Conservation (phyloP, 148 eudicot species). For the Camellia japonica region DNA sequence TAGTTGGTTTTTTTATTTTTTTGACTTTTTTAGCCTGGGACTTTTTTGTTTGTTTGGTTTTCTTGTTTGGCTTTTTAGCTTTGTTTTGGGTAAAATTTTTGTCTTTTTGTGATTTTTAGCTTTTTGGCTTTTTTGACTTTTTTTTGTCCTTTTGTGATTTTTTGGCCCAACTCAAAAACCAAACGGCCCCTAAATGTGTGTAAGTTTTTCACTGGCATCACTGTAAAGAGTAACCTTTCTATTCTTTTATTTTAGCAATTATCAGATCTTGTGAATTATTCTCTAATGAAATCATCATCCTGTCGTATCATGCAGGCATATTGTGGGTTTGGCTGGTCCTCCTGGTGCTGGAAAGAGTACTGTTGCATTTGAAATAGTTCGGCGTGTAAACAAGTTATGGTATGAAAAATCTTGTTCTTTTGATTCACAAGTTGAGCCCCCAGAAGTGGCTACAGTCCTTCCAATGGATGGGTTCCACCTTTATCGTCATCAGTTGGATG, state of each 20-base stretch:
- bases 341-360: conserved; percentile 99
- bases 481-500: conserved; percentile 85
- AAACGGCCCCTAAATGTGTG: background rate
- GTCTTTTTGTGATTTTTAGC: too few species aligned
- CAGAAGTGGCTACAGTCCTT: conserved; percentile 73
- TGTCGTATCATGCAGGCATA: conserved; percentile 52
- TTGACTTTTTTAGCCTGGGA: too few species aligned
- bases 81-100: too few species aligned
- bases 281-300: conserved; percentile 14
- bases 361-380: conserved; percentile 73
- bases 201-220: background rate
- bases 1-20: too few species aligned
- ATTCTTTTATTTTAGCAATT: background rate
- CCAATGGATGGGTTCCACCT: conserved; percentile 99
- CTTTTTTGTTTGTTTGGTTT: too few species aligned
- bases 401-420: conserved; percentile 57
- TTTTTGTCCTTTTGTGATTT: too few species aligned
- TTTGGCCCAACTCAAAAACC: too few species aligned
- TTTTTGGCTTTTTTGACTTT: too few species aligned
- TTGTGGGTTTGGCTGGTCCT: conserved; percentile 93
- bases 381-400: conserved; percentile 78
- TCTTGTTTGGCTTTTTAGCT: too few species aligned
- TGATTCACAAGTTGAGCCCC: conserved; percentile 61
- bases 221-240: background rate
- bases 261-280: background rate